phyloP scores from a whole-genome alignment of 2,329 filamentous ascomycete species.

The Exserohilum turcica region DNA sequence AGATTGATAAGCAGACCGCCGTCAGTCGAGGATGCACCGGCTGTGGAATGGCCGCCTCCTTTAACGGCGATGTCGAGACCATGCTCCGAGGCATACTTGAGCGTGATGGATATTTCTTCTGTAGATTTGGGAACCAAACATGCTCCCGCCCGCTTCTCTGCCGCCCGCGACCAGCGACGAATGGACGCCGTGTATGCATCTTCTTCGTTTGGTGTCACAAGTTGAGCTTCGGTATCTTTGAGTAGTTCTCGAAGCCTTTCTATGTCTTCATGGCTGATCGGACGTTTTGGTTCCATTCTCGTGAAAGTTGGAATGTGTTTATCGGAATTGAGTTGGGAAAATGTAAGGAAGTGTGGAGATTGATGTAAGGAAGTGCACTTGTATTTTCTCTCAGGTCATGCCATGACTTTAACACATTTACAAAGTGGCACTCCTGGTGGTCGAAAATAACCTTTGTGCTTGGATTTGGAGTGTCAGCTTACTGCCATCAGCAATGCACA shows the following conservation, averaged over 20 bases:
- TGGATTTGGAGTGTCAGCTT: not conserved
- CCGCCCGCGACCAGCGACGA: conserved; percentile 13
- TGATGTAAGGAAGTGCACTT: too few species aligned
- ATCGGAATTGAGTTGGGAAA: too few species aligned
- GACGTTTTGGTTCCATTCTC: too few species aligned
- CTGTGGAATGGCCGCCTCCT: conserved; percentile 15
- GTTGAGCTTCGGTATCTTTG: conserved; percentile 3
- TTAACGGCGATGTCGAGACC: conserved; percentile 13
- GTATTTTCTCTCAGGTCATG: too few species aligned
- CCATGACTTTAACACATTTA: too few species aligned
- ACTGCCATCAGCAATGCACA: conserved; percentile 1
- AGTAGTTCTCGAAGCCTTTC: not conserved
- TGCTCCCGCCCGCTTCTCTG: conserved; percentile 11
- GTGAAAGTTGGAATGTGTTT: too few species aligned
- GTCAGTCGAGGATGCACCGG: conserved; percentile 14
- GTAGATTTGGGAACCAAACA: conserved; percentile 10
- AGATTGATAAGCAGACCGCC: conserved; percentile 14
- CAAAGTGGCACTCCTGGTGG: too few species aligned
- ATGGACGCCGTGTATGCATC: conserved; percentile 8
- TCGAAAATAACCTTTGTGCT: not conserved
- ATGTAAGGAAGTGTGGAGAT: too few species aligned
- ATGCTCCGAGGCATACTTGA: conserved; percentile 13
- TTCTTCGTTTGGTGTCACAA: conserved; percentile 8
- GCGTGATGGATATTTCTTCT: conserved; percentile 8
- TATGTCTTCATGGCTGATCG: too few species aligned